Evolutionary conservation across 768 basidiomycete genomes (phyloP), one percentile per base, ranked within the genome.

Genomic region (Hydnomerulius pinastri): DNA sequence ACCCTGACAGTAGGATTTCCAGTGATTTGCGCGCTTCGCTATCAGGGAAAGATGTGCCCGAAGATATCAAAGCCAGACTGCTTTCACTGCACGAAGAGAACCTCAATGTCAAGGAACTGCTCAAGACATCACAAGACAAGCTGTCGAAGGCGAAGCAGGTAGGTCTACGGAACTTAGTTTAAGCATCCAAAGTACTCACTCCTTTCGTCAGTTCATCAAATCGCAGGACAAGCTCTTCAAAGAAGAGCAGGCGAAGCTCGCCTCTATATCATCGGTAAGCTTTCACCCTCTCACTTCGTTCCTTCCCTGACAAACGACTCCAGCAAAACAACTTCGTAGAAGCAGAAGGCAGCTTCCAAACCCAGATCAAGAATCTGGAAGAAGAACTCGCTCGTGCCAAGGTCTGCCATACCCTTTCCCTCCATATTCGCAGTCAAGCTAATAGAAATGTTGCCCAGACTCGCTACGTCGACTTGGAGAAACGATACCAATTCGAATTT

Each of bases 181-280:
- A 9, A 12, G 33, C 37, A 15, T 50, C 42, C 4, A 30, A 20
- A 13, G 33, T 52, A 32, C 27, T 54, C 24, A 54, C 13, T 30
- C 20, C n/a, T 20, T 49, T 13, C 17, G 46, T 17, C 60, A 95
- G 90, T 94, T 96, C 69, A 92, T 98, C 73, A 92, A 92, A 65
- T 79, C 85, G 27, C 94, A 96, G 67, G 93, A 97, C 71, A 89
- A 88, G 56, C 75, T 92, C 24, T 87, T 94, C 71, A 88, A 87
- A 57, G 89, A 92, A 61, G 86, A 87, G 61, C 84, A 86, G 43
- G 82, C 84, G 4, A 80, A 82, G 43, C 78, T 77, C 57, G 73
- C 71, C 25, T 74, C 72, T 18, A 59, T 70, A 47, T 67, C 68
- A 28, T 68, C 79, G 33, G 85, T 85, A 55, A 54, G 76, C 66